phyloP scores from a whole-genome alignment of 192 early-diverging fungal species.

The Nowakowskiella sp. region DNA sequence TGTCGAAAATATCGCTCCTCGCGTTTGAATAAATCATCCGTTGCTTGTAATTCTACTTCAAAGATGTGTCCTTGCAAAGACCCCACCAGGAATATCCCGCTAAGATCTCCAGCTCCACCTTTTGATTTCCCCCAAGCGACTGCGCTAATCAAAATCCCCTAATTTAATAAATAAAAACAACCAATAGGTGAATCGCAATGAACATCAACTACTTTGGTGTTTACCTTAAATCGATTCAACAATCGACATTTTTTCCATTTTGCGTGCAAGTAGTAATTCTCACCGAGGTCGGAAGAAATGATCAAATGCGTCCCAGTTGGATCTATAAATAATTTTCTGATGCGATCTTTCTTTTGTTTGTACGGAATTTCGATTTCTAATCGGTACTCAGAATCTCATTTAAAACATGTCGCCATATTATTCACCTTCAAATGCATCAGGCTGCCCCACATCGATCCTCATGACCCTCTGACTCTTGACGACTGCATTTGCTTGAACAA shows the following conservation, averaged over 20 bases:
- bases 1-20: conserved; percentile 73
- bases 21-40: conserved; percentile 73
- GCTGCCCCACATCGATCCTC: conserved; percentile 83
- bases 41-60: conserved; percentile 83
- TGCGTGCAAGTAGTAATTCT: conserved; percentile 83
- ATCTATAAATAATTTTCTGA: conserved; percentile 75
- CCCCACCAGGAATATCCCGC: conserved; percentile 75
- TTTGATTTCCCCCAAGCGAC: conserved; percentile 80
- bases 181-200: not conserved
- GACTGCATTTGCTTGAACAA: not conserved
- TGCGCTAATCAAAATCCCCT: conserved; percentile 73
- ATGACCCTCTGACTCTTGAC: conserved; percentile 40
- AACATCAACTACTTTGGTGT: not conserved
- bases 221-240: conserved; percentile 70
- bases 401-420: not conserved
- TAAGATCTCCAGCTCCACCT: conserved; percentile 38
- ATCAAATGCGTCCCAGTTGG: conserved; percentile 84
- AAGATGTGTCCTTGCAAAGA: conserved; percentile 76
- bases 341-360: conserved; percentile 46
- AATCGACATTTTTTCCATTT: conserved; percentile 78
- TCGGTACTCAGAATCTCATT: conserved; percentile 5
- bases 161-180: not conserved
- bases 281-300: conserved; percentile 78
- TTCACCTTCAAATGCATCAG: conserved; percentile 67
- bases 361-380: conserved; percentile 66